Base-by-base conservation (phyloP, 208 protist species). In the Trypanosoma melophagium region DNA sequence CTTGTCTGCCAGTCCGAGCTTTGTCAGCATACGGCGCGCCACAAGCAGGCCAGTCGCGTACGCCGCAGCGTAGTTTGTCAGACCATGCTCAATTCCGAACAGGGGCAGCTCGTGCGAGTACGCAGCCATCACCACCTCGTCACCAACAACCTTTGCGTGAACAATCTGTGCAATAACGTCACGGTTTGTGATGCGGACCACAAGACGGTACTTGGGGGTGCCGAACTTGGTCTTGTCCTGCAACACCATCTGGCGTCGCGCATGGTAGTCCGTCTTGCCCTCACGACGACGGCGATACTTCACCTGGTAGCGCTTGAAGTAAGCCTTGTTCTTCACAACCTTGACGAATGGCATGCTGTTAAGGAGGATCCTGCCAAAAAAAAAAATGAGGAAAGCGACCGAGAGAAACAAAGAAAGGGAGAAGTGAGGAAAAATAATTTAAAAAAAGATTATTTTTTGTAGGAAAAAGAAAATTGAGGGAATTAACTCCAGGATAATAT, bases 221-320 rank as follows among this genome's bases (percentile, higher is more conserved):
- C 96, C 96, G 83, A 98, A 99, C 87, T 99, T 99, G 86, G 98
- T 99, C 84, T 99, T 99, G 80, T 98, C 98, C 92, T 99, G 98
- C 52, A 90, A 78, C 76, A 99, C 93, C 40, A 99, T 90, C 54
- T 89, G 77, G 63, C 97, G 82, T 74, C 98, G 92, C 42, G 95
- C 95, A 60, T 94, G 87, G 92, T 99, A 99, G 85, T 99, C 98
- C 60, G 98, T 99, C 86, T 99, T 99, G 64, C 98, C 97, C 84
- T 99, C 98, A 74, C 98, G 92, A 71, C 98, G 84, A 45, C 98
- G 81, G 62, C 98, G 88, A 93, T 97, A 99, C 87, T 99, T 89
- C 72, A 98, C 96, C 92, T 99, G 98, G 85, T 89, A 99, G 76
- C 98, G 88, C 87, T 98, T 98, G 97, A 98, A 99, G 93, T 99